Percentiles rank a stretch among this genome's conserved stretches.
Evolutionary conservation across 1,284 basidiomycete genomes (phyloP).

Genomic region (Lignosus rhinocerotis): DNA sequence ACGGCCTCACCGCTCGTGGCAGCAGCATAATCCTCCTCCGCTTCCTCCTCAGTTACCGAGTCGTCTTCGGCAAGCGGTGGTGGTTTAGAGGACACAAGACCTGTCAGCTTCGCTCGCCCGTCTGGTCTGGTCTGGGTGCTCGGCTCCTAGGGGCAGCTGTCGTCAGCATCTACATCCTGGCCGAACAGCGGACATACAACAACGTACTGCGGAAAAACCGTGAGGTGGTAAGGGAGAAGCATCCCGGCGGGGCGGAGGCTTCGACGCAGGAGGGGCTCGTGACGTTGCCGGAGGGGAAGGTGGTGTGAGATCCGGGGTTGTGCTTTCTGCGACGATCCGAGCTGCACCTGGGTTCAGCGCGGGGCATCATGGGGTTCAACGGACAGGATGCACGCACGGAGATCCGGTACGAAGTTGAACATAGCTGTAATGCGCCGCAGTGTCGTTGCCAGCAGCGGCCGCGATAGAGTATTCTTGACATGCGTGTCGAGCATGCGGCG

Average conservation of each 20-base stretch:
- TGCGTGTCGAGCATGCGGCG: slow-evolving; percentile 69
- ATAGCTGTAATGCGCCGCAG: slow-evolving; percentile 69
- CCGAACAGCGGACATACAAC: not conserved
- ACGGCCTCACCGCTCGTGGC: slow-evolving; percentile 22
- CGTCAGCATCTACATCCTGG: not conserved
- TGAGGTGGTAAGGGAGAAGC: slow-evolving; percentile 3
- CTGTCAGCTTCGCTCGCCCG: not conserved
- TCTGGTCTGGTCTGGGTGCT: not conserved
- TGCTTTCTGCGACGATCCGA: slow-evolving; percentile 28
- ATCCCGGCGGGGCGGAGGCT: slow-evolving; percentile 12
- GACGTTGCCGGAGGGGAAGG: slow-evolving; percentile 18
- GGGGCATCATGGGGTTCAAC: slow-evolving; percentile 4
- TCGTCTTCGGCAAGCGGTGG: slow-evolving; percentile 33
- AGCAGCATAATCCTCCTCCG: slow-evolving; percentile 21
- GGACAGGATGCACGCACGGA: slow-evolving; percentile 48
- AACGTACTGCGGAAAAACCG: slow-evolving; percentile 2
- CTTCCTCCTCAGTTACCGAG: slow-evolving; percentile 51
- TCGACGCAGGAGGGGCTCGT: slow-evolving; percentile 5
- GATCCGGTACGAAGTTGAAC: slow-evolving; percentile 60
- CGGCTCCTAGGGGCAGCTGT: not conserved
- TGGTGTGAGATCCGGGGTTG: slow-evolving; percentile 24
- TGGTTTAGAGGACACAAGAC: slow-evolving; percentile 6
- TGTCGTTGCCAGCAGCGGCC: slow-evolving; percentile 62
- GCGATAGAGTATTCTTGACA: slow-evolving; percentile 65
- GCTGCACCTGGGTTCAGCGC: slow-evolving; percentile 26